phyloP scores from a whole-genome alignment of 2,329 filamentous ascomycete genomes.

The Dactylonectria macrodidyma region DNA sequence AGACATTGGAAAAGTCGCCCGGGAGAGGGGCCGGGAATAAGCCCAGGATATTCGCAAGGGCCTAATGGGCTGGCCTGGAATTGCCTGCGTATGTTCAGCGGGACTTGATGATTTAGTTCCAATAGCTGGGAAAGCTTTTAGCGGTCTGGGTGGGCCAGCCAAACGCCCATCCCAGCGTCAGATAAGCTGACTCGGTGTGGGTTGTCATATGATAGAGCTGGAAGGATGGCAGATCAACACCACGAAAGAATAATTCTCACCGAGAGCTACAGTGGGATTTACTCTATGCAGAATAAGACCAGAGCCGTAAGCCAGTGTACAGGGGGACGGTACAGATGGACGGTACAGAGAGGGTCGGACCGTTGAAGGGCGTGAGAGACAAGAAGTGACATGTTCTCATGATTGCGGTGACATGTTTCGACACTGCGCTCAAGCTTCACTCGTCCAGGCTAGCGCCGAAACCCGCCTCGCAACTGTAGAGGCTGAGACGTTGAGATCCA shows the following conservation, averaged over 20 bases:
- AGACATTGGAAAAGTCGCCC: neutral
- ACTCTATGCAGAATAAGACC: too few relatives aligned
- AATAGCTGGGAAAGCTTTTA: constrained; percentile 1
- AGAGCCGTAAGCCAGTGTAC: too few relatives aligned
- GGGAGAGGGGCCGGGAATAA: neutral
- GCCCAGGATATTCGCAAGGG: neutral
- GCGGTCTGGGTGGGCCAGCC: constrained; percentile 23
- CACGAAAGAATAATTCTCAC: neutral
- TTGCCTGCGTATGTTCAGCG: neutral
- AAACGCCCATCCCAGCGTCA: constrained; percentile 23
- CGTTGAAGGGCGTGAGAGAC: constrained; percentile 4
- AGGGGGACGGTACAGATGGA: too few relatives aligned
- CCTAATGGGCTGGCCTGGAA: neutral
- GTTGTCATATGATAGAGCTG: constrained; percentile 31
- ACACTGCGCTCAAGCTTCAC: constrained; percentile 8
- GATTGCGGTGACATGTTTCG: constrained; percentile 28
- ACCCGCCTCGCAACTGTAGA: constrained; percentile 24
- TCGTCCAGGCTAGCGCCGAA: constrained; percentile 34
- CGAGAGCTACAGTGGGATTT: neutral
- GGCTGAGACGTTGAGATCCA: constrained; percentile 19
- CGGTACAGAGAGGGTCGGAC: neutral
- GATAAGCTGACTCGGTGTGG: constrained; percentile 47
- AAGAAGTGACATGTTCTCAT: constrained; percentile 31
- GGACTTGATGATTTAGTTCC: neutral
- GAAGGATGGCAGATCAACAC: constrained; percentile 13